Base-by-base conservation (phyloP, 2,329 filamentous ascomycete species). In the Thelonectria rubi region DNA sequence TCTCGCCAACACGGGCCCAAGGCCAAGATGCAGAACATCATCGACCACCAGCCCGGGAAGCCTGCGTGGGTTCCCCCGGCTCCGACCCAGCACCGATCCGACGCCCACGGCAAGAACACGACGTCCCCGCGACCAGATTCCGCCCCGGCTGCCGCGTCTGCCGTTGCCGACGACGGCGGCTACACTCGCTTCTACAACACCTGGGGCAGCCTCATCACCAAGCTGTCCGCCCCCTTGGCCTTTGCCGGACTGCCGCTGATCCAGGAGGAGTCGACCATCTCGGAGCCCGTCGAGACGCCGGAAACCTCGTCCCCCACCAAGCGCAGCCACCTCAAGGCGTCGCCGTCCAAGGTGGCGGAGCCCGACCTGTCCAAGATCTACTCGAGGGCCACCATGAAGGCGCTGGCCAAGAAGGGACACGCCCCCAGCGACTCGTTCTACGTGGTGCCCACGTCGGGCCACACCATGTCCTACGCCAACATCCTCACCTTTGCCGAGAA, bases 161-260 rank as follows among this genome's bases (percentile, higher is more conserved):
- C 26, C 26, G 26, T 30, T 59, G 55, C 42, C 40, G 80, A 77
- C 68, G 92, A 97, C 32, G 93, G 94, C 58, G 90, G 92, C 6
- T 99, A 97, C 74, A 87, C 92, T 7, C 88, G 89, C 55, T 99
- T 98, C 78, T 99, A 98, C 78, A 94, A 86, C 60, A 93, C 93
- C 1, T 97, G 97, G 72, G 93, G 94, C 57, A 92, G 86, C 55
- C 86, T 97, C 49, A 92, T 98, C 73, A 95, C 93, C 63, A 91
- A 90, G 69, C 86, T 98, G 12, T 96, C 94, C 0, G 93, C 94
- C 0, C 94, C 94, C 1, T 82, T 99, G 30, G 94, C 94, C 3
- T 99, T 97, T 79, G 93, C 95, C 5, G 94, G 94, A 1, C 85
- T 99, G 9, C 95, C 95, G 0, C 82, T 99, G 5, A 86, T 87